Evolutionary conservation across 495 filamentous ascomycete genomes (phyloP).

Genomic region (Neurospora intermedia): DNA sequence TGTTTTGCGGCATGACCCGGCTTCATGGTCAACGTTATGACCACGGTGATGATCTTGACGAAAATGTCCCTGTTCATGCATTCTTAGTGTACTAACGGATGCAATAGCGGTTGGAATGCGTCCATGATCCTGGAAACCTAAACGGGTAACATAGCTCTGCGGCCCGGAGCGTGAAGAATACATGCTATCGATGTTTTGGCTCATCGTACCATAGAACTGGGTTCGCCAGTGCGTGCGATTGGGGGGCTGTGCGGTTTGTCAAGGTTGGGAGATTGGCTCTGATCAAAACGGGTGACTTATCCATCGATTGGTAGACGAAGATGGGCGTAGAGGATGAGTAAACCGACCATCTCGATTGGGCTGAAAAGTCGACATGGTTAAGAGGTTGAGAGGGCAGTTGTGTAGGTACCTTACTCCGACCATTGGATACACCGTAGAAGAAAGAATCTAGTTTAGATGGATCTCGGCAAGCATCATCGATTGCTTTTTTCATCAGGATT

Average conservation of each 20-base stretch:
- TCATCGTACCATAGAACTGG: not conserved
- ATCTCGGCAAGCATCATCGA: not conserved
- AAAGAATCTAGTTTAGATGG: not conserved
- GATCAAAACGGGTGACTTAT: not conserved
- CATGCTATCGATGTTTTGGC: not conserved
- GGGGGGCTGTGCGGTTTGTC: not conserved
- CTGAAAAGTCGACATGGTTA: not conserved
- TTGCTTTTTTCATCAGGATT: not conserved
- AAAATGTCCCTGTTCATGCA: not conserved
- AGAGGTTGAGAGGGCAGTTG: not conserved
- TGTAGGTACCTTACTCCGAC: not conserved
- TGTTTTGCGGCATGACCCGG: not conserved
- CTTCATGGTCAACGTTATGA: not conserved
- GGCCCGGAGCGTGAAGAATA: not conserved
- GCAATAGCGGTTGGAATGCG: not conserved
- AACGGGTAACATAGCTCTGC: not conserved
- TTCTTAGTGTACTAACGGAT: not conserved
- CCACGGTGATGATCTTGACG: not conserved
- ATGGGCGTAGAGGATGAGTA: not conserved
- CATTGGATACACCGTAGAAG: not conserved
- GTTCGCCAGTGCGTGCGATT: not conserved
- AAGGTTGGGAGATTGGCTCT: not conserved
- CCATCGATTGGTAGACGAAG: not conserved
- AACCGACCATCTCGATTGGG: not conserved
- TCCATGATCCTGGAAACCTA: not conserved